phyloP scores from a whole-genome alignment of 2,329 filamentous ascomycete species.

The Chaetomium sp. region DNA sequence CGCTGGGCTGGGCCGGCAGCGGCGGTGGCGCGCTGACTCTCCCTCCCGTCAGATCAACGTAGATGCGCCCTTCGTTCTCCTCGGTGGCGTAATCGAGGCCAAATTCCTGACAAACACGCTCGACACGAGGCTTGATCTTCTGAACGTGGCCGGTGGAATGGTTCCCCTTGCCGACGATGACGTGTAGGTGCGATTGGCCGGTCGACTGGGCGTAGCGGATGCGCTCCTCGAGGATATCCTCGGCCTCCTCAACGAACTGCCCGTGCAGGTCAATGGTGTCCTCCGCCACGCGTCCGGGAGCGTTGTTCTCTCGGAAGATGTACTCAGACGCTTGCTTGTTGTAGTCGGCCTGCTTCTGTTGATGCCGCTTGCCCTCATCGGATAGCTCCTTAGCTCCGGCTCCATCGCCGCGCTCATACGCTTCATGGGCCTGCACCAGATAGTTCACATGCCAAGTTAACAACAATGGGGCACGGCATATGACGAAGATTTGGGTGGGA shows the following conservation, averaged over 20 bases:
- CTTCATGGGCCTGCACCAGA: conserved; percentile 56
- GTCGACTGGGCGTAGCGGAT: conserved; percentile 69
- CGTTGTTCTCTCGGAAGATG: conserved; percentile 95
- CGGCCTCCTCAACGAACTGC: conserved; percentile 89
- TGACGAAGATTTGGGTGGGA: neutral
- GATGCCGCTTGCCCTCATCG: conserved; percentile 72
- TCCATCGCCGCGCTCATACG: conserved; percentile 78
- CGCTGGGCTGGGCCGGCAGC: conserved; percentile 41
- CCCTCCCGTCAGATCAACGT: conserved; percentile 75
- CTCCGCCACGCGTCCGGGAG: conserved; percentile 60
- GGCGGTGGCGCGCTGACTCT: conserved; percentile 42
- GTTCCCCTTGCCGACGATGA: conserved; percentile 94
- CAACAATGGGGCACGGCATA: neutral
- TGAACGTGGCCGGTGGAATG: conserved; percentile 77
- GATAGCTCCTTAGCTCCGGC: conserved; percentile 76
- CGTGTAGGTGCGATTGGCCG: conserved; percentile 78
- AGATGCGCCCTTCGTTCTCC: conserved; percentile 83
- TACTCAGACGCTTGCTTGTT: conserved; percentile 88
- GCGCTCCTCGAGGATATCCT: conserved; percentile 79
- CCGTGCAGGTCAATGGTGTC: conserved; percentile 95
- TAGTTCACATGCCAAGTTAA: neutral
- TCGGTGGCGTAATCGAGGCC: conserved; percentile 80
- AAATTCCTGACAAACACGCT: conserved; percentile 75
- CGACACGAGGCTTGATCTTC: conserved; percentile 92
- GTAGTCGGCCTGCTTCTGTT: conserved; percentile 75